These are phyloP conservation scores for Pseudozyma flocculosa DNA, from an alignment of 1,284 basidiomycete genomes.

Conservation along the genomic window DNA sequence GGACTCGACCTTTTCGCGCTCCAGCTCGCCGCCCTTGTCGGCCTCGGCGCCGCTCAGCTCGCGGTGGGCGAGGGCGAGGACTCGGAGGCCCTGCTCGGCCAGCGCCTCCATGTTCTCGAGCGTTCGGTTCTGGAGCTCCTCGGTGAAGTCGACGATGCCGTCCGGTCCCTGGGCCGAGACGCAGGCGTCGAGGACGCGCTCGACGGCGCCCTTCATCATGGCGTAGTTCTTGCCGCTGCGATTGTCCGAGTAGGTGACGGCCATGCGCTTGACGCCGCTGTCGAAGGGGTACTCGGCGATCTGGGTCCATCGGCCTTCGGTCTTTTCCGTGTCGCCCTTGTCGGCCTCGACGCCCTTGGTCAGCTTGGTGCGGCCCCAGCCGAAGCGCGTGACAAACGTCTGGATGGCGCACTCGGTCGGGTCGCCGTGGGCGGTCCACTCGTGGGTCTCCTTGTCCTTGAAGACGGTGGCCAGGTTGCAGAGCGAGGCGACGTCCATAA, in stretches of 20 bases:
- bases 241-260: constrained; percentile 60
- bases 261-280: constrained; percentile 55
- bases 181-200: constrained; percentile 52
- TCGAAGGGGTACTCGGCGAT: constrained; percentile 62
- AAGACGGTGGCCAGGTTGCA: constrained; percentile 57
- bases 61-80: constrained; percentile 51
- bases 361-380: constrained; percentile 40
- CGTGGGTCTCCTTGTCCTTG: constrained; percentile 50
- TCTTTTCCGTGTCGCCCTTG: constrained; percentile 33
- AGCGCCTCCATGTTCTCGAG: constrained; percentile 53
- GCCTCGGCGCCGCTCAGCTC: constrained; percentile 33
- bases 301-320: constrained; percentile 41
- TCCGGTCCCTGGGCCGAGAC: constrained; percentile 41
- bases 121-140: constrained; percentile 32
- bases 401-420: constrained; percentile 68
- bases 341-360: constrained; percentile 37
- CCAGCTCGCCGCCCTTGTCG: constrained; percentile 32
- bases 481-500: constrained; percentile 53
- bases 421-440: constrained; percentile 70
- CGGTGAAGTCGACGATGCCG: constrained; percentile 51
- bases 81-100: constrained; percentile 50
- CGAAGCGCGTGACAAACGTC: constrained; percentile 64
- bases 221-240: constrained; percentile 39
- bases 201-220: constrained; percentile 57
- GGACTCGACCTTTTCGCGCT: constrained; percentile 63